Percentiles rank a stretch among this genome's conserved stretches.
These are phyloP conservation scores for Lyophyllum decastes DNA, from an alignment of 768 basidiomycete species.

Conservation along the genomic window DNA sequence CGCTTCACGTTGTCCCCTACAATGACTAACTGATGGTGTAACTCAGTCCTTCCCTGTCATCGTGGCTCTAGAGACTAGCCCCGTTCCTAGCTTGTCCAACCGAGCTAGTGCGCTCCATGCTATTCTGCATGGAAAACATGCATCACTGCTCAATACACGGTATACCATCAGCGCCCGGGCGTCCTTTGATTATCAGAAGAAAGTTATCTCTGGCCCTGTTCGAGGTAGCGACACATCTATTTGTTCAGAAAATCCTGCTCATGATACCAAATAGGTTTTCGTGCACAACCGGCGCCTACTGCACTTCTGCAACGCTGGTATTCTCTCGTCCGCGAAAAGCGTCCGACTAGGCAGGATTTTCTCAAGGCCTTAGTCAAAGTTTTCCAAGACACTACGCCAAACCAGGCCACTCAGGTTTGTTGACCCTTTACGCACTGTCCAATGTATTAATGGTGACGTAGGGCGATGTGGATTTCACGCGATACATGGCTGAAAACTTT, in stretches of 20 bases:
- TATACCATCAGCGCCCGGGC: slow-evolving; percentile 79
- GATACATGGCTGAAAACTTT: slow-evolving; percentile 96
- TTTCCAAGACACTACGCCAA: slow-evolving; percentile 66
- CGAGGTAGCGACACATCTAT: slow-evolving; percentile 44
- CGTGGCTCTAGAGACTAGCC: slow-evolving; percentile 90
- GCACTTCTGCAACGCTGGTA: slow-evolving; percentile 93
- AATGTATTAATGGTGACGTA: slow-evolving; percentile 26
- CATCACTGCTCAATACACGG: slow-evolving; percentile 84
- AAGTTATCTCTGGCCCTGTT: slow-evolving; percentile 44
- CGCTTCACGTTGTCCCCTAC: background rate
- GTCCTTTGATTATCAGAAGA: slow-evolving; percentile 84
- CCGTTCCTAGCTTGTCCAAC: slow-evolving; percentile 56
- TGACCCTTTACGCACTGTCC: background rate
- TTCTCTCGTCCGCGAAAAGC: slow-evolving; percentile 86
- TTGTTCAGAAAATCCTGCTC: background rate
- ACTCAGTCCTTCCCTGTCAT: slow-evolving; percentile 86
- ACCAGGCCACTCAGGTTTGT: slow-evolving; percentile 59
- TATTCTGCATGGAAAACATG: slow-evolving; percentile 85
- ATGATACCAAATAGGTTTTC: slow-evolving; percentile 51
- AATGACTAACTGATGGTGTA: background rate
- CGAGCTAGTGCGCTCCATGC: slow-evolving; percentile 82
- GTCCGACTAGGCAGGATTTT: slow-evolving; percentile 84
- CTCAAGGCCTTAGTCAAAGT: slow-evolving; percentile 79
- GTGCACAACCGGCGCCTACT: slow-evolving; percentile 58
- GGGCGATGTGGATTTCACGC: slow-evolving; percentile 83